Conservation (phyloP, 179 eudicot species). For the Vitellaria paradoxa region DNA sequence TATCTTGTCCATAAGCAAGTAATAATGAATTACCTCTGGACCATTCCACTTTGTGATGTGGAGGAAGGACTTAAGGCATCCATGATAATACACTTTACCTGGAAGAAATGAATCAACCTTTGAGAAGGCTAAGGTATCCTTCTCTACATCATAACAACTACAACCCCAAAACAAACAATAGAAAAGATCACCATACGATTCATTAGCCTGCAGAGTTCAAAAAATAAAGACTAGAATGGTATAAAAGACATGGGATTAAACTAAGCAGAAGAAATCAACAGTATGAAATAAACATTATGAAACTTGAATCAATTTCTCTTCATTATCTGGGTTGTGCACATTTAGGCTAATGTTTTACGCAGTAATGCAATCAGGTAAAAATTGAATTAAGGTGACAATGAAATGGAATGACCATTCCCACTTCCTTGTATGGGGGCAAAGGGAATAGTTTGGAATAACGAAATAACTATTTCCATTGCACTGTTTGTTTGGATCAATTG, state of each 20-base stretch:
- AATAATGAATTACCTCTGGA: slow-evolving; percentile 65
- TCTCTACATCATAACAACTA: slow-evolving; percentile 83
- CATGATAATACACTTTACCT: slow-evolving; percentile 81
- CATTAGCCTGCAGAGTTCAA: neutral
- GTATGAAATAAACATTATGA: neutral
- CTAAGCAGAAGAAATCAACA: neutral
- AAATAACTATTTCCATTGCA: no score
- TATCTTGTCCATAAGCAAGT: neutral
- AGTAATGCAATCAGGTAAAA: no score
- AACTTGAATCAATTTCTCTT: neutral
- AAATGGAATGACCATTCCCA: no score
- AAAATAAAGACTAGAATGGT: neutral
- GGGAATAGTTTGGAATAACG: no score
- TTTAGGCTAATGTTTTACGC: no score
- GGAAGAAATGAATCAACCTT: slow-evolving; percentile 94
- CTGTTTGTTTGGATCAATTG: no score
- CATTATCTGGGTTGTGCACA: no score
- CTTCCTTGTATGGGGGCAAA: no score
- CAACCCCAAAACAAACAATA: slow-evolving; percentile 5
- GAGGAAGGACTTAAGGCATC: slow-evolving; percentile 91
- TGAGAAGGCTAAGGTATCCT: slow-evolving; percentile 81
- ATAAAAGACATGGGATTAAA: neutral
- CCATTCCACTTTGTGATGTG: slow-evolving; percentile 97
- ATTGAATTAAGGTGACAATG: no score
- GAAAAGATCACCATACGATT: slow-evolving; percentile 15